Base-by-base conservation (phyloP, 139 green algal species). In the Yamagishiella unicocca region DNA sequence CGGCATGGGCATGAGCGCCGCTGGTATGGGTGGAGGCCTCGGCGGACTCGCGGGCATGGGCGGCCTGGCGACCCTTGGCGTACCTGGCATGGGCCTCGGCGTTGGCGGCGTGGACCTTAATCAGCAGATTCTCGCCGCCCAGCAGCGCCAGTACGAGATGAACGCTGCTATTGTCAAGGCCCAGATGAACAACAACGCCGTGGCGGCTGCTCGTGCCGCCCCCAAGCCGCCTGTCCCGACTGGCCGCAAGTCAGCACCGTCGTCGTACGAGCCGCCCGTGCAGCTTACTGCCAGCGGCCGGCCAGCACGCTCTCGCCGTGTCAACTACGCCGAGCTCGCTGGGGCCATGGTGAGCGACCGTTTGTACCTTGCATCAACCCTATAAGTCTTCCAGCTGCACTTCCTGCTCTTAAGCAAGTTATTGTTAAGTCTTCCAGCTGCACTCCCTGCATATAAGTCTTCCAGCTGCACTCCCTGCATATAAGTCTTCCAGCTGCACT, bases 71-170 rank as follows among this genome's bases (percentile, higher is more conserved):
- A 7, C 25, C 24, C 38, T 71, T 9, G 42, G 17, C 22, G 61
- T 53, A 31, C 5, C 67, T 19, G 42, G 42, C 31, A 71, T 73
- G 54, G 64, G 14, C 2, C 1, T 40, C 4, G 53, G 53, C 10
- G 43, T 62, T 29, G 72, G 43, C 50, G 40, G 70, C 40, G 79
- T 62, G 4, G 79, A 85, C 35, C 61, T 85, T 4, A 75, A 85
- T 31, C 61, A 75, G 79, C 79, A 85, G 61, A 64, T 85, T 10
- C 61, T 85, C 0, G 37, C 37, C 2, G 77, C 77, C 12, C 79
- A 85, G 77, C 77, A 84, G 50, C 79, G 79, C n/a, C 79, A 85
- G 38, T 85, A 85, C 42, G 61, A 85, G 79, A 42, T 76, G 35
- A 71, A 83, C 53, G 35, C 53, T 14, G 75, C 75, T 19, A 35